Base-by-base conservation (phyloP, 495 filamentous ascomycete species). In the Aspergillus baeticus region DNA sequence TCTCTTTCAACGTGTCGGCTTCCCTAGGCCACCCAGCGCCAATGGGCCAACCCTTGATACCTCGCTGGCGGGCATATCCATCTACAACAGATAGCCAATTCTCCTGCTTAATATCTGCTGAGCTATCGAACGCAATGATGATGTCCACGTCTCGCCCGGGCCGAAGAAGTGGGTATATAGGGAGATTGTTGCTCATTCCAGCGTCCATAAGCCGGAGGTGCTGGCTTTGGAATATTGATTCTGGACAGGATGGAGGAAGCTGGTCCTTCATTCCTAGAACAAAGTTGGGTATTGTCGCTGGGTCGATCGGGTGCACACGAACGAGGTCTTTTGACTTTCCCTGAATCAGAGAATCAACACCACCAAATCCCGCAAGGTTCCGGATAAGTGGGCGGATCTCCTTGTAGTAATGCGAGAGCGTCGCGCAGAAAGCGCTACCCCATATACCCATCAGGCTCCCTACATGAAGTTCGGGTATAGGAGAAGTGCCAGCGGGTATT, bases 161-260 rank as follows among this genome's bases (percentile, higher is more conserved):
- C 17, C 94, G 83, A 21, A 98, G 84, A 6, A 98, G 80, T 0
- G 94, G 94, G 69, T 98, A 98, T 23, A 96, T 89, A 5, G 94
- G 93, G 3, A 98, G 79, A 62, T 98, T 98, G 67, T 98, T 98
- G 48, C 87, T 91, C 92, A 98, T 98, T 11, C 94, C 94, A 6
- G 94, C 91, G 72, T 98, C 94, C 88, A 96, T 96, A 5, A 97
- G 82, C 60, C 94, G 87, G 21, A 98, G 77, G 60, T 90, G 85
- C 33, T 85, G 74, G 17, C 75, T 78, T 44, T 81, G 75, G 63
- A 87, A 84, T 37, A 96, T 84, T 22, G 82, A 89, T 43, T 87
- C 81, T 0, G 94, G 91, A 42, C 85, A 87, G 2, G 86, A 89
- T 0, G 79, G 65, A 1, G 91, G 89, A 31, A 98, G 76, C 54